These are phyloP conservation scores for Rosa multiflora DNA, from an alignment of 306 rosid species.

Conservation along the genomic window DNA sequence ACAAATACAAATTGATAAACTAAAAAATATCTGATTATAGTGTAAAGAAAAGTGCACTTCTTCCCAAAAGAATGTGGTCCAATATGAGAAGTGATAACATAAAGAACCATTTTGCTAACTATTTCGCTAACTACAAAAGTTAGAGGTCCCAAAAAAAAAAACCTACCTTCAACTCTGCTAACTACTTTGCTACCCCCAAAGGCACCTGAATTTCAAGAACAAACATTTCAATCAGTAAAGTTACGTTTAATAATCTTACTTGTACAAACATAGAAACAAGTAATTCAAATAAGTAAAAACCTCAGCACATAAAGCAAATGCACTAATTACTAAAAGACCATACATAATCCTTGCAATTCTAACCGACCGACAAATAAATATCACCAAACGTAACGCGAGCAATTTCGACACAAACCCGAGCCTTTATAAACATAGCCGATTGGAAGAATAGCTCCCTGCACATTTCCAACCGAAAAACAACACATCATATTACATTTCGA, in stretches of 20 bases:
- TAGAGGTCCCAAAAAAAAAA: neutral
- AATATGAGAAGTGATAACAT: slow-evolving; percentile 4
- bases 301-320: neutral
- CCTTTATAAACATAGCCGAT: slow-evolving; percentile 59
- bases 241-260: neutral
- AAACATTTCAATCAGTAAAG: slow-evolving; percentile 21
- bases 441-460: slow-evolving; percentile 73
- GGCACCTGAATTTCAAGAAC: slow-evolving; percentile 49
- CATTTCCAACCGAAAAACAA: slow-evolving; percentile 28
- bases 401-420: slow-evolving; percentile 47
- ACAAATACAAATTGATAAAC: neutral
- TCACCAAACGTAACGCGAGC: neutral
- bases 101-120: no score
- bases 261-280: neutral
- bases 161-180: slow-evolving; percentile 65
- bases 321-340: neutral
- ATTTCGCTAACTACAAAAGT: neutral
- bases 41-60: neutral
- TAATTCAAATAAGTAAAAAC: neutral
- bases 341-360: neutral
- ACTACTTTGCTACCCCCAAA: slow-evolving; percentile 48
- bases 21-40: no score
- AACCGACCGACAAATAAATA: neutral
- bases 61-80: neutral
- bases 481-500: neutral